Percentiles rank a stretch among this genome's conserved stretches.
Evolutionary conservation across 1,139 yeast species (phyloP).

Genomic region (Pichia sp.): DNA sequence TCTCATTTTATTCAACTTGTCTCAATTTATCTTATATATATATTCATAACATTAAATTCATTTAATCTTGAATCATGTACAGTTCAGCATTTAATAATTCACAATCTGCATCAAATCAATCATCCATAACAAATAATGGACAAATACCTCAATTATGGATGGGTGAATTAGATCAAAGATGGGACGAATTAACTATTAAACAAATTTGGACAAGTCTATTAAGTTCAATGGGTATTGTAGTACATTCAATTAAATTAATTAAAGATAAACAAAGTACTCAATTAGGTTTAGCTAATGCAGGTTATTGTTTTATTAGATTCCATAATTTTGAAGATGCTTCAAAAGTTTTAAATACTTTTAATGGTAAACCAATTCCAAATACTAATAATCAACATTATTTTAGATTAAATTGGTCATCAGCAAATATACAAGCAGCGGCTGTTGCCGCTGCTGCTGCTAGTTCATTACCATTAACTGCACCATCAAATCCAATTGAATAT

Average conservation of each 20-base stretch:
- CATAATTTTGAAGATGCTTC: constrained; percentile 58
- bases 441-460: constrained; percentile 15
- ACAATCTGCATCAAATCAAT: constrained; percentile 10
- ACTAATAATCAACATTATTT: constrained; percentile 48
- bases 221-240: constrained; percentile 25
- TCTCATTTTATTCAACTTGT: not conserved
- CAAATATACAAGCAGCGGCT: constrained; percentile 24
- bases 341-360: constrained; percentile 48
- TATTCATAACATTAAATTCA: too few species aligned
- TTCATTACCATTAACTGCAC: constrained; percentile 8
- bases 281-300: constrained; percentile 44
- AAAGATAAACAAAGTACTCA: constrained; percentile 27
- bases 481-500: constrained; percentile 33
- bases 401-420: constrained; percentile 69
- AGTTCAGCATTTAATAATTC: constrained; percentile 1
- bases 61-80: constrained; percentile 1
- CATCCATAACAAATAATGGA: constrained; percentile 13
- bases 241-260: constrained; percentile 35
- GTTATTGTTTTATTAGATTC: constrained; percentile 71
- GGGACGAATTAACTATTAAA: constrained; percentile 55
- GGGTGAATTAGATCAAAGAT: constrained; percentile 75
- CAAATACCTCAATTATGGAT: constrained; percentile 47
- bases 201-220: constrained; percentile 48
- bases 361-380: constrained; percentile 61
- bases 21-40: too few species aligned